These are phyloP conservation scores for Cynanchum wilfordii DNA, from an alignment of 257 asterid species.

Conservation along the genomic window DNA sequence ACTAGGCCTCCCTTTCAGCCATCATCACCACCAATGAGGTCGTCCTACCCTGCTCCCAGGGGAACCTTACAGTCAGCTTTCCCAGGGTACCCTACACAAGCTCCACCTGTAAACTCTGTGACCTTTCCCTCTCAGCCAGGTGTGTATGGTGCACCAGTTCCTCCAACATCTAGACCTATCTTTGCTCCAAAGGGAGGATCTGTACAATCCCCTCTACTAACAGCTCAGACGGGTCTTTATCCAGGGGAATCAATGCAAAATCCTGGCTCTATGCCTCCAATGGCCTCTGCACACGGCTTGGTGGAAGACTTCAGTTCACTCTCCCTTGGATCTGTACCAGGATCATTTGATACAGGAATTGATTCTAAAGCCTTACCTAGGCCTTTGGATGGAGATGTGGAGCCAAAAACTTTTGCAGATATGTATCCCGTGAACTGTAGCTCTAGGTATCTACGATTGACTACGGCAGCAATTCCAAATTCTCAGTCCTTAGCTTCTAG, in stretches of 20 bases:
- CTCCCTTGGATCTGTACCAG: constrained; percentile 81
- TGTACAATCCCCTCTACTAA: constrained; percentile 48
- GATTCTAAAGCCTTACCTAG: constrained; percentile 74
- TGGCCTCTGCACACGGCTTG: constrained; percentile 48
- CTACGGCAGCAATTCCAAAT: constrained; percentile 77
- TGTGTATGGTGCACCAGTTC: constrained; percentile 45
- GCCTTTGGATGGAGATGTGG: constrained; percentile 87
- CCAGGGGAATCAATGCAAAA: constrained; percentile 21
- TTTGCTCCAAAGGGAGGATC: constrained; percentile 59
- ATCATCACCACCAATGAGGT: constrained; percentile 49
- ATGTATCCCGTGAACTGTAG: constrained; percentile 74
- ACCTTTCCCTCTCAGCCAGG: constrained; percentile 46
- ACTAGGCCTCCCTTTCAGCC: constrained; percentile 58
- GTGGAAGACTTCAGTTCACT: constrained; percentile 90
- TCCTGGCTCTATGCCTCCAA: constrained; percentile 55
- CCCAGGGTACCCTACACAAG: constrained; percentile 64
- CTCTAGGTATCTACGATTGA: constrained; percentile 64
- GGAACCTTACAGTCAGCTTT: constrained; percentile 53
- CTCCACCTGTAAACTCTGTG: constrained; percentile 39
- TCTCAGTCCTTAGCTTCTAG: constrained; percentile 87
- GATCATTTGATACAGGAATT: constrained; percentile 75
- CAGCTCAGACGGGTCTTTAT: constrained; percentile 24
- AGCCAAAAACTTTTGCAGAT: constrained; percentile 49
- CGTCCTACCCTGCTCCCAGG: constrained; percentile 47
- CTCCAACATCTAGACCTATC: constrained; percentile 39